These are phyloP conservation scores for Heliosperma pusillum DNA, from an alignment of 148 eudicot genomes.

Conservation along the genomic window DNA sequence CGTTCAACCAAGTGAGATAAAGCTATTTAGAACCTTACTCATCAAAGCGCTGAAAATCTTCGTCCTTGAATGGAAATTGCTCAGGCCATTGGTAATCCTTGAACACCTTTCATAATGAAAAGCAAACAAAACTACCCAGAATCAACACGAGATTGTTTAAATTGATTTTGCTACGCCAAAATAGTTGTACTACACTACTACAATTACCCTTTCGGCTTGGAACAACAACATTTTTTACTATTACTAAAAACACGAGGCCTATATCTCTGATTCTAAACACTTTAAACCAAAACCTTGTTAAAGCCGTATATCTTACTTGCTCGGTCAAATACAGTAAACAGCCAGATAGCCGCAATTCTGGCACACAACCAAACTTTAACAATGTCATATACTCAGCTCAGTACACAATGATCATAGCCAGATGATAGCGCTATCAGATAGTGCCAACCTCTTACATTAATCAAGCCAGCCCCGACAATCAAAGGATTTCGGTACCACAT, in stretches of 20 bases:
- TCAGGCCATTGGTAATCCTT: constrained; percentile 88
- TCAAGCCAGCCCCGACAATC: background rate
- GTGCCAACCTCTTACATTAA: background rate
- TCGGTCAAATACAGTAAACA: background rate
- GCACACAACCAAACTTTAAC: too few species aligned
- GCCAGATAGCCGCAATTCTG: background rate
- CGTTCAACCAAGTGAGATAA: constrained; percentile 1
- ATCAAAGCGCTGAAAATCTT: constrained; percentile 91
- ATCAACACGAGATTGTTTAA: background rate
- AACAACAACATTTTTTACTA: background rate
- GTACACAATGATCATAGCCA: background rate
- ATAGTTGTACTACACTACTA: background rate
- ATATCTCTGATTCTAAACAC: background rate
- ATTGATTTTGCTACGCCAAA: background rate
- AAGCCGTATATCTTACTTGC: background rate
- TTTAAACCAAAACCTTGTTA: background rate
- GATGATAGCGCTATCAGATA: background rate
- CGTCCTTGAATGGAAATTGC: constrained; percentile 86
- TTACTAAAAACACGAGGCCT: background rate
- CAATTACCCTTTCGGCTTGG: background rate
- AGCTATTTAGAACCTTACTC: constrained; percentile 51
- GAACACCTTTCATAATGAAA: constrained; percentile 49
- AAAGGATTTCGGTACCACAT: background rate
- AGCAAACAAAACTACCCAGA: constrained; percentile 6
- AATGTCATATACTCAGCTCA: background rate